Conservation (phyloP, 257 asterid genomes). For the Mitragyna speciosa region DNA sequence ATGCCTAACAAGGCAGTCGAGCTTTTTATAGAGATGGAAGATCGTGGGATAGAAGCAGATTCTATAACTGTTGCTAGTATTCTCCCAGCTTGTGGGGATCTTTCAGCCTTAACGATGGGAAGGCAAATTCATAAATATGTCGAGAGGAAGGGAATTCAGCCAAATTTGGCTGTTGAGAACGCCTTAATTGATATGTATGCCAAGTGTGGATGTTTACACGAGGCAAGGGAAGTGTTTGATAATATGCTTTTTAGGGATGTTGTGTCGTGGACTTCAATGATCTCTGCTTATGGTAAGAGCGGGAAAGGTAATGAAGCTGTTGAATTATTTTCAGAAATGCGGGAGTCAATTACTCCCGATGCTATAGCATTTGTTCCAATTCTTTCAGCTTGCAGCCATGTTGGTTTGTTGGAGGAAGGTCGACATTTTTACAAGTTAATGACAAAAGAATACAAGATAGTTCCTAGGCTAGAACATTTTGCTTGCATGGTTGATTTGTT, state of each 20-base stretch:
- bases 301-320: constrained; percentile 75
- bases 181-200: constrained; percentile 93
- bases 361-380: constrained; percentile 84
- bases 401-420: constrained; percentile 69
- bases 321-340: constrained; percentile 60
- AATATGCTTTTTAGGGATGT: constrained; percentile 63
- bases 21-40: constrained; percentile 61
- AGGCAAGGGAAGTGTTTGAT: constrained; percentile 80
- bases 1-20: constrained; percentile 72
- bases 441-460: constrained; percentile 57
- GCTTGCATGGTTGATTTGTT: constrained; percentile 86
- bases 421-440: constrained; percentile 49
- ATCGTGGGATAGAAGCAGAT: constrained; percentile 53
- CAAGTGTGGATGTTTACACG: constrained; percentile 75
- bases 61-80: constrained; percentile 65
- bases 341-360: constrained; percentile 55
- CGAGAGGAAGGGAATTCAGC: constrained; percentile 42
- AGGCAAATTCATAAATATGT: constrained; percentile 54
- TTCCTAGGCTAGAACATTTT: constrained; percentile 74
- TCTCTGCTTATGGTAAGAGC: constrained; percentile 78
- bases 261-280: constrained; percentile 89
- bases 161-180: constrained; percentile 74
- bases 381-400: constrained; percentile 92
- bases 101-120: constrained; percentile 67
- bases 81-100: constrained; percentile 96